A percentile compares a stretch with the other conserved stretches of the same genome.
phyloP scores from a whole-genome alignment of 805 yeast genomes.

The Kuraishia piskuri region DNA sequence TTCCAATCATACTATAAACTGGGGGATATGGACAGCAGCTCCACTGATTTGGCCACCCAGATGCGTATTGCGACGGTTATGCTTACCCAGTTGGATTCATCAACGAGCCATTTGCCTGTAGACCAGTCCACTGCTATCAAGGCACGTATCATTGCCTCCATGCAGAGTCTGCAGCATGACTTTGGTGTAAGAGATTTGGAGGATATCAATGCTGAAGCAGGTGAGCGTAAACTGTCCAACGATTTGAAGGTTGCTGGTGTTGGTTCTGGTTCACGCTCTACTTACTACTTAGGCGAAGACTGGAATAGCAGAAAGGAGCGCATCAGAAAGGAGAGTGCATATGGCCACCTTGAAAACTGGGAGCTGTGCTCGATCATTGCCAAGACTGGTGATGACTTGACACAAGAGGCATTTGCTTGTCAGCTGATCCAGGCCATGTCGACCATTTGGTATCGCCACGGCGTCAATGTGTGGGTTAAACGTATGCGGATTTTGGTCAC shows the following conservation, averaged over 20 bases:
- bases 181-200: constrained; percentile 44
- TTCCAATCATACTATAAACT: constrained; percentile 16
- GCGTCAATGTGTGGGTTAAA: constrained; percentile 82
- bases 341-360: constrained; percentile 88
- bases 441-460: constrained; percentile 66
- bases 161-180: constrained; percentile 70
- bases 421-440: constrained; percentile 86
- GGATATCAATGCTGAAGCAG: constrained; percentile 61
- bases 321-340: constrained; percentile 68
- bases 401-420: constrained; percentile 97
- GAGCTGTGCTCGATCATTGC: constrained; percentile 93
- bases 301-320: constrained; percentile 81
- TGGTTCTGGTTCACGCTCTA: constrained; percentile 23
- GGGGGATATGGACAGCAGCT: constrained; percentile 13
- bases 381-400: constrained; percentile 90
- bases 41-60: constrained; percentile 68
- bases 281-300: constrained; percentile 73
- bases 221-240: constrained; percentile 86
- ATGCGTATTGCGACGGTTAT: constrained; percentile 95
- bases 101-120: constrained; percentile 40
- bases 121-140: constrained; percentile 62
- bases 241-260: constrained; percentile 83
- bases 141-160: constrained; percentile 57
- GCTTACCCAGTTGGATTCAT: constrained; percentile 79
- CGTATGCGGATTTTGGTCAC: constrained; percentile 89